phyloP scores from a whole-genome alignment of 2,329 filamentous ascomycete genomes.

The Pseudofabraea citricarpa region DNA sequence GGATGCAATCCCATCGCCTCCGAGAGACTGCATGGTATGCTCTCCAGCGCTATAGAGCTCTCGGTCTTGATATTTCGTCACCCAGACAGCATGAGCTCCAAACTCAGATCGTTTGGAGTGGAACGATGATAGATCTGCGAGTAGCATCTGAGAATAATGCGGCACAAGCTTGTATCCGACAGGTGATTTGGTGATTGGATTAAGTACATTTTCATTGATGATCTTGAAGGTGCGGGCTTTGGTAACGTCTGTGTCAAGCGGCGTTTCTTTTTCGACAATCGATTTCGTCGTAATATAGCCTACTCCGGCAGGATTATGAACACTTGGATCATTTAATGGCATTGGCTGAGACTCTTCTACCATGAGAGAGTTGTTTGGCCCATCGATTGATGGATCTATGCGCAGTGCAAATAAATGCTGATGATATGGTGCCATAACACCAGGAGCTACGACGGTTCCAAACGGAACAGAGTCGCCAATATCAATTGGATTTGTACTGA shows the following conservation, averaged over 20 bases:
- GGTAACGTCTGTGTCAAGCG: slow-evolving; percentile 38
- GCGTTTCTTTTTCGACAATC: slow-evolving; percentile 23
- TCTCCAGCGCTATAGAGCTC: slow-evolving; percentile 29
- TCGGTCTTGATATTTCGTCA: slow-evolving; percentile 69
- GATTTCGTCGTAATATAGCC: slow-evolving; percentile 36
- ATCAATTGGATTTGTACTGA: slow-evolving; percentile 49
- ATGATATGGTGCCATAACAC: slow-evolving; percentile 54
- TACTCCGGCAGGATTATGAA: slow-evolving; percentile 48
- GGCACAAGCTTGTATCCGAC: slow-evolving; percentile 83
- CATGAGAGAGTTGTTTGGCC: slow-evolving; percentile 44
- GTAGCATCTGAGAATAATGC: slow-evolving; percentile 68
- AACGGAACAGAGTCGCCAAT: slow-evolving; percentile 44
- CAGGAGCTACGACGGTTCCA: slow-evolving; percentile 56
- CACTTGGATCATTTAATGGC: slow-evolving; percentile 32
- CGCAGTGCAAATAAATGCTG: slow-evolving; percentile 53
- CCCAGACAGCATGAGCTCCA: slow-evolving; percentile 78
- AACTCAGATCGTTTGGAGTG: slow-evolving; percentile 91
- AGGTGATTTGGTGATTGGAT: slow-evolving; percentile 78
- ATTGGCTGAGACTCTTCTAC: slow-evolving; percentile 49
- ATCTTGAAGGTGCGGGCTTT: slow-evolving; percentile 77
- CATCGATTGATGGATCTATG: slow-evolving; percentile 54
- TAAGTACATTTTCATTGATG: slow-evolving; percentile 71
- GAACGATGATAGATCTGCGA: slow-evolving; percentile 73
- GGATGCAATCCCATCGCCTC: background rate
- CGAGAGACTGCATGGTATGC: slow-evolving; percentile 27